phyloP scores from a whole-genome alignment of 495 filamentous ascomycete genomes.

The Parathielavia appendiculata region DNA sequence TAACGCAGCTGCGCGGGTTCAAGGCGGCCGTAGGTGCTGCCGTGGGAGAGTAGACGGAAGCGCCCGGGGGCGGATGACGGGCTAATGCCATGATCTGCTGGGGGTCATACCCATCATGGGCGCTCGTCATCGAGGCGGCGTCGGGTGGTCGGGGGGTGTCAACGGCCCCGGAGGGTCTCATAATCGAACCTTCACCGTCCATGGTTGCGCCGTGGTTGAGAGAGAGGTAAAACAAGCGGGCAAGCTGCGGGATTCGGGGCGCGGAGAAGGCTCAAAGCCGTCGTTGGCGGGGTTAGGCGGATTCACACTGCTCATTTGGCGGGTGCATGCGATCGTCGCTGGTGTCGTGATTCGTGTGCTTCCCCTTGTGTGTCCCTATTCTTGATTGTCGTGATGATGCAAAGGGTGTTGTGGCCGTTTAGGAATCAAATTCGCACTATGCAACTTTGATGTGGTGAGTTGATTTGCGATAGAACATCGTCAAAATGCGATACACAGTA shows the following conservation, averaged over 20 bases:
- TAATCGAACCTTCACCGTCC: constrained; percentile 17
- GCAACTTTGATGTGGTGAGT: neutral
- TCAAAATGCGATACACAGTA: neutral
- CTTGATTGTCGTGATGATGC: no score
- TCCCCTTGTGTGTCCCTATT: neutral
- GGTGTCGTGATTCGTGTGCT: neutral
- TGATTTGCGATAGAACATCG: neutral
- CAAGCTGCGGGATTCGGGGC: neutral
- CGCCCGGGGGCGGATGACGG: constrained; percentile 64
- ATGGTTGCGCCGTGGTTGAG: neutral
- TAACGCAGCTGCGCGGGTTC: constrained; percentile 74
- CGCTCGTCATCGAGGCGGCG: constrained; percentile 11
- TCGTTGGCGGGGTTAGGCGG: constrained; percentile 6
- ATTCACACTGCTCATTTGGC: neutral
- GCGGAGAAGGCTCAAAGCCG: neutral
- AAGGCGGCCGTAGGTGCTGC: constrained; percentile 38
- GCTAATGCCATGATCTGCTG: constrained; percentile 59
- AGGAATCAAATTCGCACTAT: no score
- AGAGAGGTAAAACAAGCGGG: neutral
- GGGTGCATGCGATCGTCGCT: constrained; percentile 2
- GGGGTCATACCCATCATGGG: constrained; percentile 43
- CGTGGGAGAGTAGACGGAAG: constrained; percentile 43
- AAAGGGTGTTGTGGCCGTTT: no score
- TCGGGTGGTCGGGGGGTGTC: constrained; percentile 18
- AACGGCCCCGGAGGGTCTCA: constrained; percentile 8